A percentile compares a stretch with the other conserved stretches of the same genome.
Evolutionary conservation across 2,329 filamentous ascomycete species (phyloP).

Genomic region (Fusarium sp.): DNA sequence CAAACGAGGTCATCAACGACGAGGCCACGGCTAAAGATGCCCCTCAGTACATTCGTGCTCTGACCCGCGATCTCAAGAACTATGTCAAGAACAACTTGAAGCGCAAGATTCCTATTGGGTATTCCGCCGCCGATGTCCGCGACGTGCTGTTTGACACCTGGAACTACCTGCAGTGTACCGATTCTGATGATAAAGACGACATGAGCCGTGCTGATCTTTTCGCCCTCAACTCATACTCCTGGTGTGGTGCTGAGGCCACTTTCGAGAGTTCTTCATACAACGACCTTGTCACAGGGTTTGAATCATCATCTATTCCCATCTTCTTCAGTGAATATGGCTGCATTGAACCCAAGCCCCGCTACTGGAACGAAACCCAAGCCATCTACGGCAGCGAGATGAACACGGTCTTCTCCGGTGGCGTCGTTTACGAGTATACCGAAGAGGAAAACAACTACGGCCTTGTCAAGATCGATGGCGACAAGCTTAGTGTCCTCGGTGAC

Average conservation of each 20-base stretch:
- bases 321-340: conserved; percentile 89
- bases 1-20: conserved; percentile 82
- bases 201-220: conserved; percentile 78
- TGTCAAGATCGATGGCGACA: conserved; percentile 69
- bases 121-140: conserved; percentile 84
- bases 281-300: conserved; percentile 72
- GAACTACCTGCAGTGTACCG: conserved; percentile 79
- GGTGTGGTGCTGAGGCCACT: conserved; percentile 71
- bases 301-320: conserved; percentile 74
- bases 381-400: conserved; percentile 80
- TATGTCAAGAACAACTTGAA: conserved; percentile 79
- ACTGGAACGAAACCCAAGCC: conserved; percentile 79
- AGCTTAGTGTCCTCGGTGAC: conserved; percentile 70
- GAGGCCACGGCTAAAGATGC: conserved; percentile 67
- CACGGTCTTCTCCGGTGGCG: conserved; percentile 75
- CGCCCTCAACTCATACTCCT: conserved; percentile 79
- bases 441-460: conserved; percentile 76
- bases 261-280: conserved; percentile 73
- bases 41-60: conserved; percentile 78
- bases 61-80: conserved; percentile 83
- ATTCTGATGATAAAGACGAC: conserved; percentile 64
- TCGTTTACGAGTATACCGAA: conserved; percentile 85
- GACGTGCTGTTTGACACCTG: conserved; percentile 78
- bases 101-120: conserved; percentile 79
- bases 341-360: conserved; percentile 76